Conservation (phyloP, 257 asterid genomes). For the Nemophila menziesii region DNA sequence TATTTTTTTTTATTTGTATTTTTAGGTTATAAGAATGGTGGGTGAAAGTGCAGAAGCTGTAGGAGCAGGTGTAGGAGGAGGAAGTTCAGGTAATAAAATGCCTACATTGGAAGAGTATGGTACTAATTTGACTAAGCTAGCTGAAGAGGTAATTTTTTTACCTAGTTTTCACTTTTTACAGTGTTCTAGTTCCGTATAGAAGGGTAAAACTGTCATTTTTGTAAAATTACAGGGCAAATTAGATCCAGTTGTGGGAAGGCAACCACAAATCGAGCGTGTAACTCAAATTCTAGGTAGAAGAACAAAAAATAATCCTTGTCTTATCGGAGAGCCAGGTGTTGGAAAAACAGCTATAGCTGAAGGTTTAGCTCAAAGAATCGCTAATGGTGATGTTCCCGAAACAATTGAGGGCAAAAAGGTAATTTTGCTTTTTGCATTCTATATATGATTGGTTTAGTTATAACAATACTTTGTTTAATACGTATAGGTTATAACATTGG, state of each 20-base stretch:
- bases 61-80: slow-evolving; percentile 37
- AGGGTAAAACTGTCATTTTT: not conserved
- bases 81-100: slow-evolving; percentile 36
- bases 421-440: not conserved
- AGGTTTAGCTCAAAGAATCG: slow-evolving; percentile 25
- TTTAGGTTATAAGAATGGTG: slow-evolving; percentile 42
- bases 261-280: slow-evolving; percentile 24
- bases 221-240: slow-evolving; percentile 19
- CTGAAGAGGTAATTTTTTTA: slow-evolving; percentile 13
- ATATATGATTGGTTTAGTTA: no score
- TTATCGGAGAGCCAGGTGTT: slow-evolving; percentile 37
- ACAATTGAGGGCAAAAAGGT: slow-evolving; percentile 31
- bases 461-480: no score
- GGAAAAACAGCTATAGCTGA: slow-evolving; percentile 38
- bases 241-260: slow-evolving; percentile 39
- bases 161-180: not conserved
- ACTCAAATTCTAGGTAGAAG: slow-evolving; percentile 30
- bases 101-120: slow-evolving; percentile 27
- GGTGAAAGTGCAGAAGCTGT: slow-evolving; percentile 41
- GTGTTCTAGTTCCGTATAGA: not conserved
- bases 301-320: slow-evolving; percentile 29
- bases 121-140: slow-evolving; percentile 19
- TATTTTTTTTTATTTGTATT: no score
- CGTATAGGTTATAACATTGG: slow-evolving; percentile 31
- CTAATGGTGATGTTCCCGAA: slow-evolving; percentile 21